Evolutionary conservation across 106 monocot species (phyloP), one percentile per base, ranked within the genome.

Genomic region (Apostasia ramifera): DNA sequence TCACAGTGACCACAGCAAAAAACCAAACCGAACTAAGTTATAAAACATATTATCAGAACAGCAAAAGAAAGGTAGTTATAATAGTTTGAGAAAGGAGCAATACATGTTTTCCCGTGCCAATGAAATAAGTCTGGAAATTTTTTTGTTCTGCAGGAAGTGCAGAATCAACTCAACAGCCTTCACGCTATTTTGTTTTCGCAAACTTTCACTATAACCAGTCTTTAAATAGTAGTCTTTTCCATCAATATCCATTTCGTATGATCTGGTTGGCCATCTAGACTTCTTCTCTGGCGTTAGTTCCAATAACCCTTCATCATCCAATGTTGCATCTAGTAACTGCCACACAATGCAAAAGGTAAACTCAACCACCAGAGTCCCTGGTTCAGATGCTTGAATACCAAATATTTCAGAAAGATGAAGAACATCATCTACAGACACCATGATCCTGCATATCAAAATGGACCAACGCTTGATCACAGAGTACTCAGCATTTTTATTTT

Each of bases 81-180:
- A 64, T 68, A 67, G 5, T 52, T 38, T 61, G 62, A 74, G 44
- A 62, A 51, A 68, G 44, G 71, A 74, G 4, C 44, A 91, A 73
- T 97, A 97, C 95, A 97, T 97, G 84, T 86, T 89, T 81, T 85
- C 78, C 8, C 82, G 82, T 63, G 91, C 95, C 86, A 97, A 84
- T 44, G 57, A 79, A 71, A 97, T 88, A 85, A 97, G 80, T 66
- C 84, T 69, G 61, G 82, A 84, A 62, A 84, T 76, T 78, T 77
- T 73, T 79, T 84, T 83, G 56, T 83, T 81, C 4, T 81, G 78
- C 42, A 86, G 66, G 52, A 83, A 74, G 45, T 81, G 70, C 66
- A 60, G 45, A 26, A 86, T 69, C 68, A 91, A 70, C 68, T 91
- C 90, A 57, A 81, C 67, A 52, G 84, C 70, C 77, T 79, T 75